Evolutionary conservation across 2,329 filamentous ascomycete species (phyloP).

Genomic region (Alternaria rosae): DNA sequence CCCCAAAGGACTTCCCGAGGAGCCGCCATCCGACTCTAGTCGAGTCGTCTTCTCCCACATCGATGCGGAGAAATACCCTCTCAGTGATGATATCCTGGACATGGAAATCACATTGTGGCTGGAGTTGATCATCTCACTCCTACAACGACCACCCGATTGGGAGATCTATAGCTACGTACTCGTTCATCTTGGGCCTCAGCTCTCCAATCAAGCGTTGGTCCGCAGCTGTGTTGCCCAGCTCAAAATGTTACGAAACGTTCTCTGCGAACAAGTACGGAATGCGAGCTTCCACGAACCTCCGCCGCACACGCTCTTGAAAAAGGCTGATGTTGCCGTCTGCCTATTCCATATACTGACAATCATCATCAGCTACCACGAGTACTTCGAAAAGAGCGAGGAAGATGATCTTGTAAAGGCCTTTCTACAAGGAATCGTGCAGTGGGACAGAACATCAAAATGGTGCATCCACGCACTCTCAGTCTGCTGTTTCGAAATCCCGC

Average conservation of each 20-base stretch:
- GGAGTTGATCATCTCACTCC: constrained; percentile 75
- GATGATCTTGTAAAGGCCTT: constrained; percentile 90
- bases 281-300: constrained; percentile 85
- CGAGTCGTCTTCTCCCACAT: constrained; percentile 60
- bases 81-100: constrained; percentile 51
- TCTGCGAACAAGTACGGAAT: constrained; percentile 84
- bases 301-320: constrained; percentile 77
- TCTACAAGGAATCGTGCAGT: constrained; percentile 80
- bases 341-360: constrained; percentile 87
- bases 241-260: constrained; percentile 73
- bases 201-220: constrained; percentile 90
- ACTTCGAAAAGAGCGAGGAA: constrained; percentile 83
- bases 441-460: constrained; percentile 85
- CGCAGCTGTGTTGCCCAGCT: constrained; percentile 76
- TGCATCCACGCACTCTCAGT: constrained; percentile 96
- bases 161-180: constrained; percentile 91
- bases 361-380: constrained; percentile 86
- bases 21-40: constrained; percentile 59
- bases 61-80: constrained; percentile 45
- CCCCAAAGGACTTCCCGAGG: constrained; percentile 61
- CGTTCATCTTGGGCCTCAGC: constrained; percentile 83
- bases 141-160: constrained; percentile 82
- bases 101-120: constrained; percentile 69
- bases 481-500: constrained; percentile 91
- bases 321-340: constrained; percentile 87